Conservation (phyloP, 768 basidiomycete genomes). For the Serendipita sp. region DNA sequence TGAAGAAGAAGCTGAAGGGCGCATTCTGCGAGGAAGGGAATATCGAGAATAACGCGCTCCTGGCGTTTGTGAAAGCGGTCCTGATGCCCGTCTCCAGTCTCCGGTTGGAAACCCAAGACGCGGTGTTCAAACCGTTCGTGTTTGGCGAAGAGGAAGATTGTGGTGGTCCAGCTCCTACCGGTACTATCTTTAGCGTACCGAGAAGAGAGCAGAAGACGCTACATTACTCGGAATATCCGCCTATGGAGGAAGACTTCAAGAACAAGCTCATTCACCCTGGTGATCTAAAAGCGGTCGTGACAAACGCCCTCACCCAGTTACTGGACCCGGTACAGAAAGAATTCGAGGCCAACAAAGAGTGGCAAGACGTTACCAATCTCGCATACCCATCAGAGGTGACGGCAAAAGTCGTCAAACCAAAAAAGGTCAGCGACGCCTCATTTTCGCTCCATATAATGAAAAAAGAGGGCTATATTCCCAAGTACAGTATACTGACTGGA, state of each 20-base stretch:
- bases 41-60: conserved; percentile 70
- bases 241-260: conserved; percentile 58
- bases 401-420: conserved; percentile 7
- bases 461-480: background rate
- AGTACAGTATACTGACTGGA: background rate
- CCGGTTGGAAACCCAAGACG: conserved; percentile 36
- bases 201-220: conserved; percentile 57
- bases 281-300: conserved; percentile 71
- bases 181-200: conserved; percentile 63
- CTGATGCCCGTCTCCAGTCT: conserved; percentile 73
- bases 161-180: conserved; percentile 41
- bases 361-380: conserved; percentile 54
- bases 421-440: conserved; percentile 6
- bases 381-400: conserved; percentile 52
- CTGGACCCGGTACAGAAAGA: conserved; percentile 66
- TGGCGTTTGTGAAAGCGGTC: conserved; percentile 75
- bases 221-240: conserved; percentile 54
- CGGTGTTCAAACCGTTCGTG: conserved; percentile 25
- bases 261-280: conserved; percentile 70
- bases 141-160: conserved; percentile 29
- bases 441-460: background rate
- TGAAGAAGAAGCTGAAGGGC: conserved; percentile 77
- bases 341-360: conserved; percentile 64
- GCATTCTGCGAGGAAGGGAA: conserved; percentile 95
- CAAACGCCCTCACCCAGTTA: conserved; percentile 53